phyloP scores from a whole-genome alignment of 192 early-diverging fungal genomes.

The Coemansia sp. region DNA sequence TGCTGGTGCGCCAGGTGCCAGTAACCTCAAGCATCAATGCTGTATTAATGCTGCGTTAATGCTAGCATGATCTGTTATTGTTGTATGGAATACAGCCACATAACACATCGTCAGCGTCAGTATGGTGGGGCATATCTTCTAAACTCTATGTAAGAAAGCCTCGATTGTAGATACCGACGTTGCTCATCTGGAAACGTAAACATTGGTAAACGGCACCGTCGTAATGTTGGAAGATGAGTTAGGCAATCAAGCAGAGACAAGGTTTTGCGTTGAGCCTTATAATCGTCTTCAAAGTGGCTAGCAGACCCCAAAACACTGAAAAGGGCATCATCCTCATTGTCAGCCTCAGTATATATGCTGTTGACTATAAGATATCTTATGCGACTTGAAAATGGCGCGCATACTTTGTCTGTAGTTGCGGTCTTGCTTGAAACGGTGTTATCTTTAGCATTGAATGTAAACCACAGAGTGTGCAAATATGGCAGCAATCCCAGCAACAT shows the following conservation, averaged over 20 bases:
- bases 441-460: slow-evolving; percentile 29
- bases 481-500: slow-evolving; percentile 30
- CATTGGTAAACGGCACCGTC: slow-evolving; percentile 48
- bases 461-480: slow-evolving; percentile 43
- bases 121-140: slow-evolving; percentile 47
- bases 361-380: slow-evolving; percentile 44
- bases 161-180: slow-evolving; percentile 25
- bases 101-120: not conserved
- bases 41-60: no score
- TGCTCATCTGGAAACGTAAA: slow-evolving; percentile 46
- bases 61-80: no score
- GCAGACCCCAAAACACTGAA: not conserved
- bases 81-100: no score
- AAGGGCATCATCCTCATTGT: not conserved
- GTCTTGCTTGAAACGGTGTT: not conserved
- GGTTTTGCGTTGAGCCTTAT: not conserved
- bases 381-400: not conserved
- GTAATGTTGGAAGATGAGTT: slow-evolving; percentile 21
- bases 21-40: no score
- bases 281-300: not conserved
- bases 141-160: slow-evolving; percentile 33
- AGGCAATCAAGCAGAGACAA: slow-evolving; percentile 23
- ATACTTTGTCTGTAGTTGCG: no score
- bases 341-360: slow-evolving; percentile 5
- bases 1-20: no score